Evolutionary conservation across 805 yeast genomes (phyloP), one percentile per base, ranked within the genome.

Genomic region (Metschnikowia baotianmanensis): DNA sequence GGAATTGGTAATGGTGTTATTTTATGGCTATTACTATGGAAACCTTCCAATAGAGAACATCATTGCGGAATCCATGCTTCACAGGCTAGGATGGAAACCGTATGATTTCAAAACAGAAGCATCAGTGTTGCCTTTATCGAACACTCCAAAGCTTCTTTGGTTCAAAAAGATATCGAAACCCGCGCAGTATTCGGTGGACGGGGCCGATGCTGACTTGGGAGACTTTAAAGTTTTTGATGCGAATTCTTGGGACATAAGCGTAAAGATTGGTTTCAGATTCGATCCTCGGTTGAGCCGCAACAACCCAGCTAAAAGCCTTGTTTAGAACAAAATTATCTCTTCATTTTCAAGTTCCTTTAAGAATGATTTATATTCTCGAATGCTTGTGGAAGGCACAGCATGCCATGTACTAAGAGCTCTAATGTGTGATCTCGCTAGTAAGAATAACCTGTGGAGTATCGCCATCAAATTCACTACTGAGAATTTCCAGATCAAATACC

Each of bases 141-240:
- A 13, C 11, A 29, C 21, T 19, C 38, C 13, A 25, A 36, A 20
- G 12, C 45, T 42, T 20, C 53, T 58, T 37, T 63, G 69, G 69
- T 55, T 63, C 50, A 60, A 55, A 38, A 49, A 52, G 28, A 38
- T 56, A 1, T 42, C 50, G 13, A 53, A 39, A 17, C 36, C 49
- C 6, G 34, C 43, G 12, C 30, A 40, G 20, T 36, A 39, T 8
- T 28, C 50, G n/a, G 45, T 40, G 10, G 42, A 28, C 15, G 47
- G 44, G 3, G 21, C 35, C 19, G 40, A 42, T 23, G 31, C 25
- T 20, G 70, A 64, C 33, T 47, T 57, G 36, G 71, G 71, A 2
- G 72, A 69, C 42, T 69, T 57, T 48, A 65, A 65, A 40, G 68
- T 68, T 15, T 70, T 70, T 53, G 74, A 69, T 51, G 59, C 67